A percentile compares a stretch with the other conserved stretches of the same genome.
These are phyloP conservation scores for Tuber aestivum DNA, from an alignment of 495 filamentous ascomycete genomes.

Conservation along the genomic window DNA sequence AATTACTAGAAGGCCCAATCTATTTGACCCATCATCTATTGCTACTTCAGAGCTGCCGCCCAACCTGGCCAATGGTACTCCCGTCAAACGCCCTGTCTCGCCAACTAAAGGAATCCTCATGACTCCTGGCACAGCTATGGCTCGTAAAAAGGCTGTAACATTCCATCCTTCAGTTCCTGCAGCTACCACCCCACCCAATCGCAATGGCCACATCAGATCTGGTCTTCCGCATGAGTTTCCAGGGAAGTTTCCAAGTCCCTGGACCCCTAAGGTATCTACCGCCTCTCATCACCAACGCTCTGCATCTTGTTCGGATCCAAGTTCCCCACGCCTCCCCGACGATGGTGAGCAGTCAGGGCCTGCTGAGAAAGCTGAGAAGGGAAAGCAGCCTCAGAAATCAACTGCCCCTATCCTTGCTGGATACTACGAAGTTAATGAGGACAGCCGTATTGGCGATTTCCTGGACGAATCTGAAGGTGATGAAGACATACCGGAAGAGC, in stretches of 20 bases:
- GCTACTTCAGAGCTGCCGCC: slow-evolving; percentile 42
- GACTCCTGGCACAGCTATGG: slow-evolving; percentile 75
- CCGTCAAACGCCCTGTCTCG: slow-evolving; percentile 48
- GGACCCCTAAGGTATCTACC: slow-evolving; percentile 49
- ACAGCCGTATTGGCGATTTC: slow-evolving; percentile 29
- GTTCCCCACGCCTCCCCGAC: slow-evolving; percentile 24
- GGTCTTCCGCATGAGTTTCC: slow-evolving; percentile 52
- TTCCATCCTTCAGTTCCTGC: slow-evolving; percentile 52
- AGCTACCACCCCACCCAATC: slow-evolving; percentile 34
- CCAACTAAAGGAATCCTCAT: slow-evolving; percentile 76
- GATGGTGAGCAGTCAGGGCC: slow-evolving; percentile 42
- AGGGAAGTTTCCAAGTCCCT: slow-evolving; percentile 62
- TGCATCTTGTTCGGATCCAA: slow-evolving; percentile 44
- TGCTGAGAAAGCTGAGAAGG: slow-evolving; percentile 40
- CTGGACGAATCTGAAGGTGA: slow-evolving; percentile 28
- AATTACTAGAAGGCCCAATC: slow-evolving; percentile 30
- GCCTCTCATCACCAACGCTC: slow-evolving; percentile 51
- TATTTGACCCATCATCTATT: slow-evolving; percentile 34
- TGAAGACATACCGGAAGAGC: slow-evolving; percentile 41
- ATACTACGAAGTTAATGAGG: slow-evolving; percentile 41
- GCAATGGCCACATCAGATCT: slow-evolving; percentile 45
- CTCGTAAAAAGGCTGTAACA: slow-evolving; percentile 77
- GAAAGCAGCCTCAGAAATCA: slow-evolving; percentile 32
- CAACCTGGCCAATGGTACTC: slow-evolving; percentile 39
- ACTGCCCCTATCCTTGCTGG: slow-evolving; percentile 34